Evolutionary conservation across 2,329 filamentous ascomycete genomes (phyloP).

Genomic region (Ceratocystiopsis sp.): DNA sequence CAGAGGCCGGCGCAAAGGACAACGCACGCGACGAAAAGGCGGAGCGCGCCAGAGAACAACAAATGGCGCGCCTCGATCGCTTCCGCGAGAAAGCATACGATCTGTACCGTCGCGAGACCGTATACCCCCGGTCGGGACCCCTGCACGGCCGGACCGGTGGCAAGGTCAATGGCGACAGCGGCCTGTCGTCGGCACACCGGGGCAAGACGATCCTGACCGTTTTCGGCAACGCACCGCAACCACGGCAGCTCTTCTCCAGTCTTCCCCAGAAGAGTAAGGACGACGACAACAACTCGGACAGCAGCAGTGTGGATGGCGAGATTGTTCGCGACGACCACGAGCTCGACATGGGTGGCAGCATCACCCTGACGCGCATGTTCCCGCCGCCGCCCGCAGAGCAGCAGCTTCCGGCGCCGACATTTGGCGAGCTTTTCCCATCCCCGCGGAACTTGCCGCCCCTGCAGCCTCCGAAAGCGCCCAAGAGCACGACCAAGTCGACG

Average conservation of each 20-base stretch:
- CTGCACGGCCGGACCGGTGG: slow-evolving; percentile 1
- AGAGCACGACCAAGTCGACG: slow-evolving; percentile 46
- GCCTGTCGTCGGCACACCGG: slow-evolving; percentile 16
- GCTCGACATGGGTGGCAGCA: slow-evolving; percentile 16
- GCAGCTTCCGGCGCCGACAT: slow-evolving; percentile 36
- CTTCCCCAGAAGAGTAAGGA: slow-evolving; percentile 31
- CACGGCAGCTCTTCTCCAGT: slow-evolving; percentile 75
- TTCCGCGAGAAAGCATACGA: slow-evolving; percentile 48
- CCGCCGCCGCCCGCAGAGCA: slow-evolving; percentile 30
- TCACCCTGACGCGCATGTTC: slow-evolving; percentile 51
- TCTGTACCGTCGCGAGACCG: slow-evolving; percentile 43
- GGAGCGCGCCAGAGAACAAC: slow-evolving; percentile 15
- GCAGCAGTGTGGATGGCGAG: slow-evolving; percentile 34
- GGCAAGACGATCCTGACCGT: slow-evolving; percentile 50
- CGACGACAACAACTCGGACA: slow-evolving; percentile 4
- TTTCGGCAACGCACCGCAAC: slow-evolving; percentile 55
- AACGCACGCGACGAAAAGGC: neutral
- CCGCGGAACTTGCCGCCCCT: slow-evolving; percentile 47
- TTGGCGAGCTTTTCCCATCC: slow-evolving; percentile 59
- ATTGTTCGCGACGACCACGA: slow-evolving; percentile 15
- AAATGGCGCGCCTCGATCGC: slow-evolving; percentile 27
- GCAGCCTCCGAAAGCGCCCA: slow-evolving; percentile 55
- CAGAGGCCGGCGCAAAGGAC: neutral
- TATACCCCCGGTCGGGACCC: slow-evolving; percentile 26
- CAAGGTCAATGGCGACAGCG: neutral